Evolutionary conservation across 805 yeast species (phyloP), one percentile per base, ranked within the genome.

Genomic region (Candida vaughaniae): DNA sequence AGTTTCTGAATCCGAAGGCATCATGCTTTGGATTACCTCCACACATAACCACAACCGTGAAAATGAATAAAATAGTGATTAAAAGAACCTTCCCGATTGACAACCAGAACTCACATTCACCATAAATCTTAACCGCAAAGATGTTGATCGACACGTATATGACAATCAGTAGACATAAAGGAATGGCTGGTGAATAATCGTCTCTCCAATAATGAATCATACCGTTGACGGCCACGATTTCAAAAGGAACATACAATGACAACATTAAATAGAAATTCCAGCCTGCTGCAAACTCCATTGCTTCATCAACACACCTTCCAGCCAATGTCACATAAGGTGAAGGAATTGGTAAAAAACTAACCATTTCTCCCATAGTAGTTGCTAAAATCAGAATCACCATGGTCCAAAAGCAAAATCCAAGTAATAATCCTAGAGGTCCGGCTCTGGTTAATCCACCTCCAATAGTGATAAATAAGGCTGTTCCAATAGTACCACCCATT

Each of bases 171-270:
- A 66, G 45, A 8, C 64, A 60, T 25, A 71, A 58, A 10, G 77
- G 60, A 32, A 71, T 70, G 16, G 71, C 77, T 10, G 76, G 68
- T 15, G 69, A 61, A 46, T 69, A 73, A 46, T 68, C 75, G 38
- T 59, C 66, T 43, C 72, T 54, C 78, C 78, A 73, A 46, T 56
- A 73, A 47, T 72, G 79, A 25, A 78, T 56, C 67, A 77, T 71
- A 17, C 77, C 71, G 41, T 77, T 75, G 36, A 73, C 73, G 47
- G 66, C 64, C 15, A 69, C 63, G 35, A 71, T 59, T 62, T 73
- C 55, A 62, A 69, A 69, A 11, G 77, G 77, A 47, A 71, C 66
- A 43, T 67, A 68, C 39, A 68, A 53, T 31, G 69, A 59, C 45
- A 69, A 66, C 69, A 71, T 65, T 18, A 71, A 44, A 58, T 66